phyloP scores from a whole-genome alignment of 169 alveolate genomes.

The Eimeria praecox region DNA sequence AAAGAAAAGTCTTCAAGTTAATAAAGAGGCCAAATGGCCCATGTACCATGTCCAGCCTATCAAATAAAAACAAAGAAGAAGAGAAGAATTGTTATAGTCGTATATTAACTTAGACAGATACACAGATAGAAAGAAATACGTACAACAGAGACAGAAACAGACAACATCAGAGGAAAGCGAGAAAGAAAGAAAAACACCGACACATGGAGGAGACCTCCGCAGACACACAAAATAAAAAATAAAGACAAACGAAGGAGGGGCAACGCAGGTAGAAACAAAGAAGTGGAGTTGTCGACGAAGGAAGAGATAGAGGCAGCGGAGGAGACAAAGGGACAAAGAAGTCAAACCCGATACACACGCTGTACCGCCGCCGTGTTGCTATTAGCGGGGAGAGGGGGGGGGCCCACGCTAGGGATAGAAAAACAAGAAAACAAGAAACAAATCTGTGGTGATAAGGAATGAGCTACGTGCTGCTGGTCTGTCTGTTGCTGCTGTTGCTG shows the following conservation, averaged over 20 bases:
- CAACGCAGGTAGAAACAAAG: not conserved
- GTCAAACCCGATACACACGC: not conserved
- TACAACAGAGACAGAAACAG: not conserved
- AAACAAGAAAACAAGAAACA: not conserved
- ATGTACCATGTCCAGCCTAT: conserved; percentile 85
- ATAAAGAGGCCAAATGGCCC: conserved; percentile 89
- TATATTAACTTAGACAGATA: conserved; percentile 3
- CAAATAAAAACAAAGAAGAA: not conserved
- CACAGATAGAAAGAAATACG: not conserved
- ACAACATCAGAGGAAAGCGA: not conserved
- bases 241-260: not conserved
- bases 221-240: not conserved
- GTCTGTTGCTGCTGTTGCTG: not conserved
- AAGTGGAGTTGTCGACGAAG: not conserved
- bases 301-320: not conserved
- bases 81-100: not conserved
- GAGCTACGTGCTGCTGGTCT: not conserved
- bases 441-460: not conserved
- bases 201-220: too few species aligned
- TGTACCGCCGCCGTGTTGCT: not conserved
- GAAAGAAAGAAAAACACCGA: not conserved
- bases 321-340: not conserved
- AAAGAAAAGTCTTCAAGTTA: conserved; percentile 86
- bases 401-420: too few species aligned
- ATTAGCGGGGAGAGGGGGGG: too few species aligned